Percentiles rank a stretch among this genome's conserved stretches.
These are phyloP conservation scores for Peronosclerospora sorghi DNA, from an alignment of 352 stramenopile species.

Conservation along the genomic window DNA sequence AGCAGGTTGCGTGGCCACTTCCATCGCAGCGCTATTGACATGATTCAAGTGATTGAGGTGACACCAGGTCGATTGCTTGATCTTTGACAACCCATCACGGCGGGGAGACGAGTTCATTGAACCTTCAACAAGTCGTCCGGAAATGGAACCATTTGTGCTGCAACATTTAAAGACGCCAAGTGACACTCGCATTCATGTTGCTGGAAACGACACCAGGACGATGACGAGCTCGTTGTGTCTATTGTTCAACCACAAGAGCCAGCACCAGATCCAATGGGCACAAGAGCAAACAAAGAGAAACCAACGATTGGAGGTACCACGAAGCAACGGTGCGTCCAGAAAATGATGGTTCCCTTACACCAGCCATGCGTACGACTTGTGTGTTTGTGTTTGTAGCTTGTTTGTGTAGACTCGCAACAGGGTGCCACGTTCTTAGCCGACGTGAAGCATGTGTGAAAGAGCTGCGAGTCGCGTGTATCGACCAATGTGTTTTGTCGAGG, in stretches of 20 bases:
- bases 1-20: slow-evolving; percentile 50
- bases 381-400: slow-evolving; percentile 24
- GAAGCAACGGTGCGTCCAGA: slow-evolving; percentile 33
- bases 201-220: neutral
- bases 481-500: slow-evolving; percentile 66
- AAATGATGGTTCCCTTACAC: no score
- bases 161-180: slow-evolving; percentile 14
- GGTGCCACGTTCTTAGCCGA: slow-evolving; percentile 51
- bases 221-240: neutral
- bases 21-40: slow-evolving; percentile 57
- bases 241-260: slow-evolving; percentile 22
- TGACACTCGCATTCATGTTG: slow-evolving; percentile 23
- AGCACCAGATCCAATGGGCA: slow-evolving; percentile 33
- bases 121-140: slow-evolving; percentile 30
- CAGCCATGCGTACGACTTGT: no score
- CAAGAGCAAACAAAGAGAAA: slow-evolving; percentile 56
- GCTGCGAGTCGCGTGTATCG: slow-evolving; percentile 39
- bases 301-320: slow-evolving; percentile 26
- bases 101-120: slow-evolving; percentile 10
- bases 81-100: slow-evolving; percentile 29
- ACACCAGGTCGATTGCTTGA: slow-evolving; percentile 58
- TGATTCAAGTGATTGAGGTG: slow-evolving; percentile 49
- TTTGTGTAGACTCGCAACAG: slow-evolving; percentile 60
- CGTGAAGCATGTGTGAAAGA: slow-evolving; percentile 51
- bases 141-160: slow-evolving; percentile 29